Base-by-base conservation (phyloP, 345 rosid genomes). In the Bruguiera parviflora region DNA sequence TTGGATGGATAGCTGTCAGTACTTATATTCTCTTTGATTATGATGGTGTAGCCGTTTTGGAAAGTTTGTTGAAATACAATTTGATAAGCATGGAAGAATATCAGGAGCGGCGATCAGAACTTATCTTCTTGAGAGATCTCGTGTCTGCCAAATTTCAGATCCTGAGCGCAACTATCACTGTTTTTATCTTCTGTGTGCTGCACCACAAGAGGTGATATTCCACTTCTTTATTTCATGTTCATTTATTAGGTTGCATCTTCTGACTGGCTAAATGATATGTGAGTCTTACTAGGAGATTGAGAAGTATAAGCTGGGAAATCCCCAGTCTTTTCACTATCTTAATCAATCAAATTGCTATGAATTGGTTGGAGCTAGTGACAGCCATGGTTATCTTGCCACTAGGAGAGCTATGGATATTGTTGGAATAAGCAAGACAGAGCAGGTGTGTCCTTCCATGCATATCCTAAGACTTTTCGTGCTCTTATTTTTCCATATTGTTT, bases 31-130 rank as follows among this genome's bases (percentile, higher is more conserved):
- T 79, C 24, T 59, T 59, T 64, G 49, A 58, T 63, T 58, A 32
- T 21, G 33, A 49, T 82, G 69, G 60, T 24, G 58, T 89, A 93
- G 98, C 70, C 96, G 98, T 72, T 93, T 93, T 62, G 97, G 98
- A 64, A 93, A 93, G 82, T 93, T 93, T 80, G 97, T 91, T 64
- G 92, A 93, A 79, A 89, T 93, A 75, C 98, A 93, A 18, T 93
- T 93, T 71, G 92, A 93, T 76, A 77, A 78, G 9, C 66, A 21
- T 37, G 97, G 98, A 63, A 83, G 85, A 79, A 93, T 93, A 84
- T 90, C 97, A 28, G 96, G 98, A 69, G 98, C 96, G 32, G 98
- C 97, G 63, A 89, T 93, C 66, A 84, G 96, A 83, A 90, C 98
- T 27, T 93, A 93, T 84, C 96, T 93, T 72, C 79, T 93, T 16